Base-by-base conservation (phyloP, 371 early-diverging fungal species). In the Mucor irregularis region DNA sequence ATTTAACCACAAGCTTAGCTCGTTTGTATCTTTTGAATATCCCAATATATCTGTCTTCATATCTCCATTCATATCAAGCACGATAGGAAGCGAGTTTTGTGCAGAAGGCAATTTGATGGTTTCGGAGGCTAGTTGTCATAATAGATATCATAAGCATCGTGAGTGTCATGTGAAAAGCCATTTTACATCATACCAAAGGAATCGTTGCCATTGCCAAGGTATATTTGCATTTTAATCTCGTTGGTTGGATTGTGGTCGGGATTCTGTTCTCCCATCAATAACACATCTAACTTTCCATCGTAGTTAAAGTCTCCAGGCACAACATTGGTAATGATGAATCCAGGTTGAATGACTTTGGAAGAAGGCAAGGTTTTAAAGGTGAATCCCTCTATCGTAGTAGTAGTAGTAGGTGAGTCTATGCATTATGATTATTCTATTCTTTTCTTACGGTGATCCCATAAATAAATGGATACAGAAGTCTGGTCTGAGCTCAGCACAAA, bases 241-340 rank as follows among this genome's bases (percentile, higher is more conserved):
- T 62, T 65, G 14, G 70, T 55, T 22, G 60, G 38, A 26, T 74
- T 56, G 17, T 64, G 62, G 2, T 60, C 53, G 4, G 44, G 68
- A 40, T 62, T 69, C 10, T 69, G 64, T 60, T 81, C 79, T 1
- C 81, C 82, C 86, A 92, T 85, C 4, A 95, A 58, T 17, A 96
- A 69, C 2, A 96, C 58, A 66, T 96, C 96, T 40, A 95, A 66
- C 16, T 81, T 69, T 13, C 95, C 96, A 64, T 95, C 95, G 63
- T 86, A 87, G 58, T 94, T 86, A 45, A 80, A 94, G 62, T 96
- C 95, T 39, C 90, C 90, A 6, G 93, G 87, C 8, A 94, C 78
- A 17, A 92, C 83, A 50, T 89, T 89, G 26, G 84, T 86, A 45
- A 92, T 88, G 4, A 81, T 61, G 62, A 81, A 80, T 10, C 65